Percentiles rank a stretch among this genome's conserved stretches.
These are phyloP conservation scores for Pestalotiopsis sp. DNA, from an alignment of 2,329 filamentous ascomycete genomes.

Conservation along the genomic window DNA sequence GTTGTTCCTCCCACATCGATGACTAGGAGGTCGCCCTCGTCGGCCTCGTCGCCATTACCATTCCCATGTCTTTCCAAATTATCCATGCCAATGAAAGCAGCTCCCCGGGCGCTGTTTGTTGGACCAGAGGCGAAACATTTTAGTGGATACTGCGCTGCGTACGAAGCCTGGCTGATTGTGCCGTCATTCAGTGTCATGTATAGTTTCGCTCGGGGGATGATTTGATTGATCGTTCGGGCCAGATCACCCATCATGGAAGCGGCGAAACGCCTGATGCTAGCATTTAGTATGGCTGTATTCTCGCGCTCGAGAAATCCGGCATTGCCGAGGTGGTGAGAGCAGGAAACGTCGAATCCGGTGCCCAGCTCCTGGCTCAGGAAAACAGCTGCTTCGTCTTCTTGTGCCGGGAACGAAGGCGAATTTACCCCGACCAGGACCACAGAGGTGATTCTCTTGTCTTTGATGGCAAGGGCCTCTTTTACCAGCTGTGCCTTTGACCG, in stretches of 20 bases:
- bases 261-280: slow-evolving; percentile 61
- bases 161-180: slow-evolving; percentile 56
- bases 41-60: slow-evolving; percentile 28
- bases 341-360: slow-evolving; percentile 47
- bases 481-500: not conserved
- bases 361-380: not conserved
- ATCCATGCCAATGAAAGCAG: slow-evolving; percentile 57
- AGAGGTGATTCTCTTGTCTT: not conserved
- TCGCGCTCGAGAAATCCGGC: slow-evolving; percentile 63
- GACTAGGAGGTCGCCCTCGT: slow-evolving; percentile 53
- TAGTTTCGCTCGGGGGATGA: slow-evolving; percentile 55
- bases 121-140: slow-evolving; percentile 65
- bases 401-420: not conserved
- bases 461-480: not conserved
- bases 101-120: slow-evolving; percentile 66
- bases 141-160: slow-evolving; percentile 60
- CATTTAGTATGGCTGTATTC: slow-evolving; percentile 68
- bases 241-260: slow-evolving; percentile 60
- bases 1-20: slow-evolving; percentile 71
- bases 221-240: slow-evolving; percentile 48
- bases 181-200: slow-evolving; percentile 69
- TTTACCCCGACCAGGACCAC: not conserved
- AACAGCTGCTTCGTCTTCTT: not conserved
- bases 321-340: slow-evolving; percentile 55
- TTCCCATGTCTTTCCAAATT: slow-evolving; percentile 10